Base-by-base conservation (phyloP, 306 rosid species). In the Begonia fuchsioides region DNA sequence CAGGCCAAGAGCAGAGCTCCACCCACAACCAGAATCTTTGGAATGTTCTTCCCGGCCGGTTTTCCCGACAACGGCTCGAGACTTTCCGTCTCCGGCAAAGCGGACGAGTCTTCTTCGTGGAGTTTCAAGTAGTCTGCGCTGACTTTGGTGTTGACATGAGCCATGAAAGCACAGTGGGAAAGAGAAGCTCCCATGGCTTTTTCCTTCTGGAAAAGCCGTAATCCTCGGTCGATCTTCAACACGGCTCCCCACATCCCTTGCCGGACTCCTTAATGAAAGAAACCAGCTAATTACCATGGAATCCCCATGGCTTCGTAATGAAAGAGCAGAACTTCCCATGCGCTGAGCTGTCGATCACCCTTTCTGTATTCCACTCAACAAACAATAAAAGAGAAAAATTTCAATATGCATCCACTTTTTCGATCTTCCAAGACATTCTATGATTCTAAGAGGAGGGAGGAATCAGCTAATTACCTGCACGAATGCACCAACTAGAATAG, bases 191-290 rank as follows among this genome's bases (percentile, higher is more conserved):
- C 77, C 5, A 79, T 49, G 51, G 67, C 75, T 68, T 87, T 76
- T 57, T 66, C 79, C 41, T 79, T 78, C 59, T 76, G 67, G 53
- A 81, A 90, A 20, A 54, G 54, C 17, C 92, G 80, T 43, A 90
- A 66, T 44, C 82, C 95, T 5, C 95, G 90, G n/a, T 90, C 95
- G 12, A 84, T 60, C 73, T 81, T 90, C 76, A 79, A 68, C 32
- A 90, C 97, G 43, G 94, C 77, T 56, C 97, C 97, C 97, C 97
- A 90, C 97, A 90, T 90, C 9, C 97, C 97, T 60, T 81, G 90
- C 35, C 86, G 76, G 49, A 90, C 81, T 50, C 97, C 97, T n/a
- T n/a, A n/a, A n/a, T n/a, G n/a, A n/a, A n/a, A n/a, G n/a, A n/a
- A n/a, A n/a, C n/a, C n/a, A 0, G 97, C 97, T 17, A 90, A 65